Evolutionary conservation across 345 rosid species (phyloP).

Genomic region (Erysimum cheiranthoides): DNA sequence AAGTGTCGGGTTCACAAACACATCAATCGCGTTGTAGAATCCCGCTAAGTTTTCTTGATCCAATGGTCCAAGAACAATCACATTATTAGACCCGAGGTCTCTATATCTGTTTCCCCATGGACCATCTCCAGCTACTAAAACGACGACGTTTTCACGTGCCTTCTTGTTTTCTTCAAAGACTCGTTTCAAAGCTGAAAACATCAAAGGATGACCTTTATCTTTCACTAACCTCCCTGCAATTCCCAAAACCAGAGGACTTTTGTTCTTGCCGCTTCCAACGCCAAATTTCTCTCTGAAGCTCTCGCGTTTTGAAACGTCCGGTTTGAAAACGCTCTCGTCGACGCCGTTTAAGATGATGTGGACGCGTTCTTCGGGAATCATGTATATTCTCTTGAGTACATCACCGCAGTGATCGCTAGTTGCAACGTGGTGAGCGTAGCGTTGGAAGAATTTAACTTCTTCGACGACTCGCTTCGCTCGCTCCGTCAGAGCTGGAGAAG

Average conservation of each 20-base stretch:
- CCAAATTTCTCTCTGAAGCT: slow-evolving; percentile 62
- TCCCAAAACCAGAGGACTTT: slow-evolving; percentile 61
- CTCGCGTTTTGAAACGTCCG: slow-evolving; percentile 56
- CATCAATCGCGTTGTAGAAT: slow-evolving; percentile 82
- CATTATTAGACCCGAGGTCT: slow-evolving; percentile 64
- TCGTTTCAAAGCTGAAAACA: slow-evolving; percentile 77
- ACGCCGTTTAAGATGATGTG: slow-evolving; percentile 90
- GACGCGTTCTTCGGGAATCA: slow-evolving; percentile 93
- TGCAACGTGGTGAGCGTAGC: slow-evolving; percentile 86
- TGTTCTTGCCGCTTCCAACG: slow-evolving; percentile 47
- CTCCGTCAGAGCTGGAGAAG: slow-evolving; percentile 57
- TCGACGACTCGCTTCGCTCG: slow-evolving; percentile 69
- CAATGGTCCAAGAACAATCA: slow-evolving; percentile 77
- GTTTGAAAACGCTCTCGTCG: slow-evolving; percentile 69
- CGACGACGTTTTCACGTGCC: slow-evolving; percentile 53
- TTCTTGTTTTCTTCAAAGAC: slow-evolving; percentile 57
- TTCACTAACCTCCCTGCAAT: slow-evolving; percentile 91
- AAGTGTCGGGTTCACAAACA: slow-evolving; percentile 85
- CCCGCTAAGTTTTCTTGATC: slow-evolving; percentile 74
- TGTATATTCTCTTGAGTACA: slow-evolving; percentile 81
- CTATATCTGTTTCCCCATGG: slow-evolving; percentile 89
- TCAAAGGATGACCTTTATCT: slow-evolving; percentile 86
- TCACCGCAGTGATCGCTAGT: slow-evolving; percentile 96
- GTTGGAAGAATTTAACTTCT: slow-evolving; percentile 87
- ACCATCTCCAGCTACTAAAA: slow-evolving; percentile 92